Base-by-base conservation (phyloP, 2,329 filamentous ascomycete genomes). In the Claviceps sp. region DNA sequence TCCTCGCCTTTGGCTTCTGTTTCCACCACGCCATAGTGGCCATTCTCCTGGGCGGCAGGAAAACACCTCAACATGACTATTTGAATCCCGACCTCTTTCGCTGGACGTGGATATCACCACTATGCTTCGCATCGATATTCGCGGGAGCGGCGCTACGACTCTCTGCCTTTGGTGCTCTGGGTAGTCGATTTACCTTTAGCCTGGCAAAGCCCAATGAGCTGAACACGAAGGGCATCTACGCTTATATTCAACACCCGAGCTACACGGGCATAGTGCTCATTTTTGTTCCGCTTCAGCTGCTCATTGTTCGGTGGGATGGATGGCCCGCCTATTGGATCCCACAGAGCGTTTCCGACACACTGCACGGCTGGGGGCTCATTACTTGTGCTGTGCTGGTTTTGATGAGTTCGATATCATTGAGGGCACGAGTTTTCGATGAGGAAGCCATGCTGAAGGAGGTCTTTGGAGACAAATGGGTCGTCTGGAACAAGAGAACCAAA, bases 141-240 rank as follows among this genome's bases (percentile, higher is more conserved):
- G 54, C 56, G 18, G 66, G 65, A 14, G 55, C 61, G 4, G 61
- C 63, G 24, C 57, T 68, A 4, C 65, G 66, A 5, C 53, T 68
- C 11, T 51, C 64, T 0, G 68, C 75, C 0, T 78, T 71, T 56
- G 61, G 63, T 0, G 61, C 67, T 0, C 66, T 80, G 0, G 77
- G 76, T 1, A 64, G 61, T 9, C 70, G 76, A 52, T 80, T 79
- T 57, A 80, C 76, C 0, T 81, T 78, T 56, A 65, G 67, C 2
- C 68, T 81, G 2, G 62, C 70, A 0, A 58, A 65, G 50, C 77
- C 77, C 1, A 67, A 73, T 52, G 56, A 60, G 1, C 60, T 79
- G 7, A 65, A 69, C 13, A 78, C 73, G 0, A 62, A 57, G 1
- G 75, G 75, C 0, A 61, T 78, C 1, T 78, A 78, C 54, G 55